A percentile compares a stretch with the other conserved stretches of the same genome.
phyloP scores from a whole-genome alignment of 2,329 filamentous ascomycete genomes.

The Trichoderma breve region DNA sequence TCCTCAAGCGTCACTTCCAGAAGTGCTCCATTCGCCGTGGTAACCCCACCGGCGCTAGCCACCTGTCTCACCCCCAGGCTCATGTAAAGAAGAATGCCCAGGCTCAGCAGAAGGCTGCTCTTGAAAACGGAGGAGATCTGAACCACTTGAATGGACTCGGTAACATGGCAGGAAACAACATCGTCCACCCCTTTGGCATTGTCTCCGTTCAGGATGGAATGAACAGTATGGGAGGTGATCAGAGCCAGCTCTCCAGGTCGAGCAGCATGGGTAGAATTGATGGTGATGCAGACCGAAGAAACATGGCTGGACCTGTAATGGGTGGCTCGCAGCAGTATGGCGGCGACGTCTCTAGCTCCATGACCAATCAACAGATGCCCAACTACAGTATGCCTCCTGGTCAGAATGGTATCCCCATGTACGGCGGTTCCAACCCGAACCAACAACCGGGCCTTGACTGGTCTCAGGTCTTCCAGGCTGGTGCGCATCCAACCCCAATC shows the following conservation, averaged over 20 bases:
- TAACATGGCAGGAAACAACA: slow-evolving; percentile 56
- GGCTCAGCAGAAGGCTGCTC: slow-evolving; percentile 57
- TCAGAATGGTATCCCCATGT: slow-evolving; percentile 65
- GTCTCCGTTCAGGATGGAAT: slow-evolving; percentile 56
- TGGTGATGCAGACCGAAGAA: slow-evolving; percentile 56
- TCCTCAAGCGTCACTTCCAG: slow-evolving; percentile 97
- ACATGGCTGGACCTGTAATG: slow-evolving; percentile 52
- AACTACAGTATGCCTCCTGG: slow-evolving; percentile 62
- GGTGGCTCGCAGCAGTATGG: slow-evolving; percentile 55
- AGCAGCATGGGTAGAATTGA: slow-evolving; percentile 59
- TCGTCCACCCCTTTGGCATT: slow-evolving; percentile 58
- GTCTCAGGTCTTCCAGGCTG: slow-evolving; percentile 75
- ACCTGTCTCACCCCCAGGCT: slow-evolving; percentile 88
- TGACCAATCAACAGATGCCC: slow-evolving; percentile 64
- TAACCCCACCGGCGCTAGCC: slow-evolving; percentile 91
- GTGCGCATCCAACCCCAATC: slow-evolving; percentile 62
- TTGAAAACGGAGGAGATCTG: slow-evolving; percentile 54
- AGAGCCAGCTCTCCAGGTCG: slow-evolving; percentile 60
- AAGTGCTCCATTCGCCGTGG: slow-evolving; percentile 97
- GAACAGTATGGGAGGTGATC: slow-evolving; percentile 59
- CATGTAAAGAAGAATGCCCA: slow-evolving; percentile 77
- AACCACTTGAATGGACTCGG: slow-evolving; percentile 61
- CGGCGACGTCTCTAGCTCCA: slow-evolving; percentile 57
- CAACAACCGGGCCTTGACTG: slow-evolving; percentile 68
- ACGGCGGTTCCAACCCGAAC: slow-evolving; percentile 58